Conservation (phyloP, 768 basidiomycete species). For the Collybiopsis luxurians region DNA sequence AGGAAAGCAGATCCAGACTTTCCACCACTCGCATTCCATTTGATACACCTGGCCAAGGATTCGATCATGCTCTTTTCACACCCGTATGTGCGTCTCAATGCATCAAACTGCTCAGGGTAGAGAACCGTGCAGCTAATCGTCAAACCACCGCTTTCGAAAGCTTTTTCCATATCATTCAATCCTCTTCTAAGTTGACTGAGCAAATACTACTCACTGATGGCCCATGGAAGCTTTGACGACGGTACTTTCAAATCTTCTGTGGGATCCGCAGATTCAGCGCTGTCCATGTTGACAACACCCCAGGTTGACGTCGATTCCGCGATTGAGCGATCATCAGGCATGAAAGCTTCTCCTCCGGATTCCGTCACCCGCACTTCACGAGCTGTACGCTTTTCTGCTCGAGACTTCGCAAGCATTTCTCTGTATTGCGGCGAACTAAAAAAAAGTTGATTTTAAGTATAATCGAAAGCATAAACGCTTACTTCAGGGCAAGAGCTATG, state of each 20-base stretch:
- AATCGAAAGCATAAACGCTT: constrained; percentile 21
- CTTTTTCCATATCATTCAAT: constrained; percentile 34
- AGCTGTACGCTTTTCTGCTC: constrained; percentile 71
- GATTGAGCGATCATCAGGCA: constrained; percentile 86
- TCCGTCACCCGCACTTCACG: constrained; percentile 58
- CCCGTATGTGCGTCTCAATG: constrained; percentile 86
- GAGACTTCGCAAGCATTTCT: constrained; percentile 74
- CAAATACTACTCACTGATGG: constrained; percentile 56
- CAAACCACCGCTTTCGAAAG: constrained; percentile 86
- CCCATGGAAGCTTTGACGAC: constrained; percentile 80
- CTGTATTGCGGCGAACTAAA: constrained; percentile 77
- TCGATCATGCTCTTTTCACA: constrained; percentile 95
- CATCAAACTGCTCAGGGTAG: constrained; percentile 97
- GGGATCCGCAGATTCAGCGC: constrained; percentile 60
- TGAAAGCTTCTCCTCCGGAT: constrained; percentile 72
- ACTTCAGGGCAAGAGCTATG: constrained; percentile 92
- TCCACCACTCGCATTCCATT: constrained; percentile 94
- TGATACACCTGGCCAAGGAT: constrained; percentile 88
- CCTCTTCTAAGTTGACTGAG: background rate
- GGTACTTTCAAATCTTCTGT: constrained; percentile 74
- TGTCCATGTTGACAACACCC: constrained; percentile 87
- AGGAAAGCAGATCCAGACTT: constrained; percentile 97
- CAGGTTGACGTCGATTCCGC: constrained; percentile 87
- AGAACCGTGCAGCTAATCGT: constrained; percentile 93
- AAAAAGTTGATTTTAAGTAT: constrained; percentile 8